phyloP scores from a whole-genome alignment of 257 asterid species.

The Capsicum pubescens region DNA sequence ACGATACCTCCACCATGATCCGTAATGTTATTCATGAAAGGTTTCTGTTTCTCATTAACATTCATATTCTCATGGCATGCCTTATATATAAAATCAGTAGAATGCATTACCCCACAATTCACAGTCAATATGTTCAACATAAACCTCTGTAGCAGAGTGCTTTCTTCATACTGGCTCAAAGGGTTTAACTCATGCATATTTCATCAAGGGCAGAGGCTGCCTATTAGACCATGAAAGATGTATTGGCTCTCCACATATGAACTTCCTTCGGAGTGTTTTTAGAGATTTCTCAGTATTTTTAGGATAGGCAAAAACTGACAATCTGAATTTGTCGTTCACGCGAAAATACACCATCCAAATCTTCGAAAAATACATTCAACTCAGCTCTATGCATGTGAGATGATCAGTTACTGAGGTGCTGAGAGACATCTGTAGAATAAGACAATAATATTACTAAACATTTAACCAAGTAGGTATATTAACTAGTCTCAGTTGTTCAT shows the following conservation, averaged over 20 bases:
- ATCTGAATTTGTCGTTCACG: conserved; percentile 62
- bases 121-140: conserved; percentile 28
- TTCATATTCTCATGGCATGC: conserved; percentile 31
- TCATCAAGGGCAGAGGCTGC: conserved; percentile 51
- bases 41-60: conserved; percentile 27
- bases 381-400: conserved; percentile 49
- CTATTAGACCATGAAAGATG: conserved; percentile 64
- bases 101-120: conserved; percentile 36
- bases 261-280: conserved; percentile 56
- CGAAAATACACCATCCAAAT: conserved; percentile 62
- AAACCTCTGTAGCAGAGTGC: conserved; percentile 33
- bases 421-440: conserved; percentile 59
- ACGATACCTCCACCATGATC: conserved; percentile 36
- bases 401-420: conserved; percentile 65
- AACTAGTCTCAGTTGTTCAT: not conserved
- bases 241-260: conserved; percentile 65
- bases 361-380: conserved; percentile 57
- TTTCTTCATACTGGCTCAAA: too few relatives aligned
- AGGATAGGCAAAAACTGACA: conserved; percentile 62
- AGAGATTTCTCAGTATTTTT: conserved; percentile 67
- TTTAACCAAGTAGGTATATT: too few relatives aligned
- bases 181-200: conserved; percentile 39
- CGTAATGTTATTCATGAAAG: conserved; percentile 28
- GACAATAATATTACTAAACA: conserved; percentile 23
- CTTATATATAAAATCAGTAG: conserved; percentile 41